A percentile compares a stretch with the other conserved stretches of the same genome.
Conservation (phyloP, 2,329 filamentous ascomycete genomes). For the Colletotrichum chrysophilum region DNA sequence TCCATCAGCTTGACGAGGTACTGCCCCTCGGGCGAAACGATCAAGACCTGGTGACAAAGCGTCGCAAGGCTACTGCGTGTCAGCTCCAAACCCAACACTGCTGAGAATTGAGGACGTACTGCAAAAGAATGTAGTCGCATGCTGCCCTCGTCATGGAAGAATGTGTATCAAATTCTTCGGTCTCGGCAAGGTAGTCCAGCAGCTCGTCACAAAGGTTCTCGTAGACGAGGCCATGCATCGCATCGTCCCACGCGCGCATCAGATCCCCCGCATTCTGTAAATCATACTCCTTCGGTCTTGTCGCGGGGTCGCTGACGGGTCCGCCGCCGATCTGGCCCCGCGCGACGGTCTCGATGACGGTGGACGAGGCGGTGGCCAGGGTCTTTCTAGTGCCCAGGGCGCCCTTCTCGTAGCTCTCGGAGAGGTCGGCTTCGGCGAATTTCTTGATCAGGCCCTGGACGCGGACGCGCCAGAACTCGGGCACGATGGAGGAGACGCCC, state of each 20-base stretch:
- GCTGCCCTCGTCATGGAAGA: slow-evolving; percentile 66
- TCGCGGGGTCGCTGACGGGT: slow-evolving; percentile 26
- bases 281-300: slow-evolving; percentile 55
- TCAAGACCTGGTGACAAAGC: slow-evolving; percentile 75
- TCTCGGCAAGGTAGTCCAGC: slow-evolving; percentile 64
- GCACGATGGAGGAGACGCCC: slow-evolving; percentile 65
- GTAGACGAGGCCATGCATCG: slow-evolving; percentile 70
- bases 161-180: slow-evolving; percentile 68
- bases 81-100: neutral
- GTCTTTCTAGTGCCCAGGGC: slow-evolving; percentile 76
- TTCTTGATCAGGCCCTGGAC: slow-evolving; percentile 64
- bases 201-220: slow-evolving; percentile 70
- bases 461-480: slow-evolving; percentile 69
- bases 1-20: slow-evolving; percentile 75
- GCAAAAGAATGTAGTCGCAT: slow-evolving; percentile 71
- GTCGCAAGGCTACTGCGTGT: slow-evolving; percentile 64
- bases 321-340: slow-evolving; percentile 71
- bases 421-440: slow-evolving; percentile 72
- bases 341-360: slow-evolving; percentile 72
- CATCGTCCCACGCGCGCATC: slow-evolving; percentile 68
- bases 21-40: slow-evolving; percentile 76
- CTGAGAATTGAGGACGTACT: slow-evolving; percentile 52
- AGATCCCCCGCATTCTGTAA: slow-evolving; percentile 64
- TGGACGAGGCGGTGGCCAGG: slow-evolving; percentile 73
- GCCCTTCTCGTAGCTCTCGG: slow-evolving; percentile 84